Conservation (phyloP, 495 filamentous ascomycete species). For the Amniculicola lignicola region DNA sequence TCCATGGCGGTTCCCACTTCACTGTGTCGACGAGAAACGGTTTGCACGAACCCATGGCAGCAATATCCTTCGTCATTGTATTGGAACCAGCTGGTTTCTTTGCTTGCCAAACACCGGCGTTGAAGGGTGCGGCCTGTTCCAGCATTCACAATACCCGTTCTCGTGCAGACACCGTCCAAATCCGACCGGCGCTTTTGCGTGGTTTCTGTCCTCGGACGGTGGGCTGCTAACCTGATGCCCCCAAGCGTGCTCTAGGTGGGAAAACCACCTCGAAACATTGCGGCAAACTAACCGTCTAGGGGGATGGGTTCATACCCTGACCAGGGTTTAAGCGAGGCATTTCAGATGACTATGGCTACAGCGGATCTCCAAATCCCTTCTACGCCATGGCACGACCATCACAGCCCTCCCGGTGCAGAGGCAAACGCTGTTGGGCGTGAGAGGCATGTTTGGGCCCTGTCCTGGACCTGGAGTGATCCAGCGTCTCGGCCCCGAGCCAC, state of each 20-base stretch:
- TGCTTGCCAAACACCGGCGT: no score
- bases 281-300: slow-evolving; percentile 8
- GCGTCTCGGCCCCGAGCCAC: slow-evolving; percentile 14
- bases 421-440: neutral
- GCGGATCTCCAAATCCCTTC: slow-evolving; percentile 22
- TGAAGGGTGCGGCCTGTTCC: no score
- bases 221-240: slow-evolving; percentile 14
- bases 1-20: neutral
- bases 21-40: neutral
- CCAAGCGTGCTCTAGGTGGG: slow-evolving; percentile 8
- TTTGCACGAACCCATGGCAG: no score
- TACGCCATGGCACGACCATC: neutral
- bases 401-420: neutral
- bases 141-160: no score
- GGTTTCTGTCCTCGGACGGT: slow-evolving; percentile 17
- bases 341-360: slow-evolving; percentile 12
- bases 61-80: no score
- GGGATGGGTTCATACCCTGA: slow-evolving; percentile 5
- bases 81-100: no score
- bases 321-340: slow-evolving; percentile 8
- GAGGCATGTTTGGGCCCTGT: neutral
- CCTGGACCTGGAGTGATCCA: slow-evolving; percentile 1
- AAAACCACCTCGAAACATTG: slow-evolving; percentile 11
- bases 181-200: slow-evolving; percentile 7
- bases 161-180: slow-evolving; percentile 12